phyloP scores from a whole-genome alignment of 179 eudicot species.

The Beta macrorhiza region DNA sequence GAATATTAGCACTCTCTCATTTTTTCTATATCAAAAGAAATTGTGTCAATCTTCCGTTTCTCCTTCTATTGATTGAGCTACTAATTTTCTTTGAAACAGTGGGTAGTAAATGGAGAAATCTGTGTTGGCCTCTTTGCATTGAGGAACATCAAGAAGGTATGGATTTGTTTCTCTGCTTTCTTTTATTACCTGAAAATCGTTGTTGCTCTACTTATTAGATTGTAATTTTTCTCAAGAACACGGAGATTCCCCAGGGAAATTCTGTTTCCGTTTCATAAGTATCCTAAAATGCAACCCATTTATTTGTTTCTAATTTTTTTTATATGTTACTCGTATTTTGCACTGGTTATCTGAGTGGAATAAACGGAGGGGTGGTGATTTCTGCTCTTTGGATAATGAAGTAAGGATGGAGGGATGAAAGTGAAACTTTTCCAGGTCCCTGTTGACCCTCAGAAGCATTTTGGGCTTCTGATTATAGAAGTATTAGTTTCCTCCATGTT shows the following conservation, averaged over 20 bases:
- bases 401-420: not conserved
- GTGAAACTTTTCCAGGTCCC: not conserved
- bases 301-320: not conserved
- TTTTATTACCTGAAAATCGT: not conserved
- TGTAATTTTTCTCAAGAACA: not conserved
- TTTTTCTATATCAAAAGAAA: not conserved
- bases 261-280: not conserved
- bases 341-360: not conserved
- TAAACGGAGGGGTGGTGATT: not conserved
- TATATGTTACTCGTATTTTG: not conserved
- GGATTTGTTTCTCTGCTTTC: conserved; percentile 4
- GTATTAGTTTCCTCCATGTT: no score
- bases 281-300: not conserved
- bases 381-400: not conserved
- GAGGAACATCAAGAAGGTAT: conserved; percentile 79
- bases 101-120: conserved; percentile 99
- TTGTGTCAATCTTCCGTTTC: not conserved
- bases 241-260: not conserved
- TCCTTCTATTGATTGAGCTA: not conserved
- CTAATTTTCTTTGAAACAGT: conserved; percentile 46
- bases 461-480: no score
- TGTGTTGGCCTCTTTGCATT: conserved; percentile 91
- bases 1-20: not conserved
- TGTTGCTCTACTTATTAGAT: not conserved
- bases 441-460: not conserved